phyloP scores from a whole-genome alignment of 2,329 filamentous ascomycete genomes.

The Tolypocladium paradoxum region DNA sequence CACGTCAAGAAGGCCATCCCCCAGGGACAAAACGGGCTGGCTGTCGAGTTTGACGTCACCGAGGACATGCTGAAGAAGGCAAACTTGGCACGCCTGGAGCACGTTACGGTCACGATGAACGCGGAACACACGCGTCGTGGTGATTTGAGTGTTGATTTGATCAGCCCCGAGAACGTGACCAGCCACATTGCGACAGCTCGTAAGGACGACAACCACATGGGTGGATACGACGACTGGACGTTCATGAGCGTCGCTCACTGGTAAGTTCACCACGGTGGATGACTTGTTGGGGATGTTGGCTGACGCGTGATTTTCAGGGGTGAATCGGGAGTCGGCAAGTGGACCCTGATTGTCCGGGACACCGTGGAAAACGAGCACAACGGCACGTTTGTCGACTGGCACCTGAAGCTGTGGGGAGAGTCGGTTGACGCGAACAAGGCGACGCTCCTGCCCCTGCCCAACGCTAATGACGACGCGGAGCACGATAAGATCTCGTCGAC shows the following conservation, averaged over 20 bases:
- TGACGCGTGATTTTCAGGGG: constrained; percentile 48
- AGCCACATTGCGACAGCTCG: constrained; percentile 76
- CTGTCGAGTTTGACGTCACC: constrained; percentile 73
- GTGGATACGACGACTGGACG: constrained; percentile 89
- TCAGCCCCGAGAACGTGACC: constrained; percentile 70
- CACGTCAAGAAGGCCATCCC: constrained; percentile 80
- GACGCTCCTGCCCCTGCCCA: constrained; percentile 67
- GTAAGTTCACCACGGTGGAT: constrained; percentile 35
- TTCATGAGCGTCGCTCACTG: constrained; percentile 98
- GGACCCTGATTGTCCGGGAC: constrained; percentile 87
- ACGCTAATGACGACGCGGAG: constrained; percentile 72
- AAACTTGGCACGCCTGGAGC: constrained; percentile 80
- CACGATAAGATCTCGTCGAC: constrained; percentile 58
- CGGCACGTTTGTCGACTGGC: constrained; percentile 83
- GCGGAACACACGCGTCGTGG: constrained; percentile 77
- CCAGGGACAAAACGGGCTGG: constrained; percentile 69
- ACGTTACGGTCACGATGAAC: constrained; percentile 98
- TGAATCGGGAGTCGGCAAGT: constrained; percentile 75
- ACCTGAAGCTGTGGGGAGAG: constrained; percentile 89
- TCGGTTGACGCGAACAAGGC: constrained; percentile 66
- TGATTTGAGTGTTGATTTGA: constrained; percentile 83
- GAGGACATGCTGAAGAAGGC: constrained; percentile 67
- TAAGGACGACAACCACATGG: constrained; percentile 50
- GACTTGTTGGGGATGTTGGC: neutral
- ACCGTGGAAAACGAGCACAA: constrained; percentile 63